phyloP scores from a whole-genome alignment of 352 stramenopile genomes.

The Phytophthora palmivora region DNA sequence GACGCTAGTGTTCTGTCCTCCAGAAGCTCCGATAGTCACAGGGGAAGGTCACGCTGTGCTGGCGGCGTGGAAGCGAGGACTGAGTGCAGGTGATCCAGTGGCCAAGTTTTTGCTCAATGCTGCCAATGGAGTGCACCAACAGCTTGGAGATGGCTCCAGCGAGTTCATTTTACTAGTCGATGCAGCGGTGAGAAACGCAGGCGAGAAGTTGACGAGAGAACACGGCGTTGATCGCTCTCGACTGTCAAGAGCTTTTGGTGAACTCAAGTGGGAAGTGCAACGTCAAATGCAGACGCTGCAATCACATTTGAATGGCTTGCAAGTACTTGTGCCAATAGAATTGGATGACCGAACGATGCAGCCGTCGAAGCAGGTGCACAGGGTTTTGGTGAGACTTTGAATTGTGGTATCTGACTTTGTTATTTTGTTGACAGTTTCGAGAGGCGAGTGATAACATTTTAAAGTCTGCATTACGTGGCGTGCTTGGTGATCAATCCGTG shows the following conservation, averaged over 20 bases:
- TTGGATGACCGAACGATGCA: constrained; percentile 21
- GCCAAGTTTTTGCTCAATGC: constrained; percentile 56
- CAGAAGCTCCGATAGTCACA: constrained; percentile 64
- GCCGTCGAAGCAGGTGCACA: constrained; percentile 27
- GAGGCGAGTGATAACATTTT: constrained; percentile 35
- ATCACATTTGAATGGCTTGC: neutral
- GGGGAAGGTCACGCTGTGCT: constrained; percentile 60
- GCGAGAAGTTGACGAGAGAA: constrained; percentile 7
- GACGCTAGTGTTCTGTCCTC: constrained; percentile 65
- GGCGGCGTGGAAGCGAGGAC: constrained; percentile 43
- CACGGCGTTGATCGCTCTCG: constrained; percentile 15
- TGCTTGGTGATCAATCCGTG: constrained; percentile 38
- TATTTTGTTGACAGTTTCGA: constrained; percentile 38
- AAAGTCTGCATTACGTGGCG: constrained; percentile 43
- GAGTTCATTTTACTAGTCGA: constrained; percentile 71
- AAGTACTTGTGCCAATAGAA: constrained; percentile 21
- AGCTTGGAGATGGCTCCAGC: constrained; percentile 60
- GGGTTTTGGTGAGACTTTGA: neutral
- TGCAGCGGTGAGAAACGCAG: constrained; percentile 26
- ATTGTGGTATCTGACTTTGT: constrained; percentile 5
- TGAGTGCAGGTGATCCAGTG: constrained; percentile 35
- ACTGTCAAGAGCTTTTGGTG: constrained; percentile 45
- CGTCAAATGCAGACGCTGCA: constrained; percentile 17
- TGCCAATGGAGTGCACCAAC: constrained; percentile 53
- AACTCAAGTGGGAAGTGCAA: constrained; percentile 44